Base-by-base conservation (phyloP, 2,329 filamentous ascomycete species). In the Hyphodiscus sp. region DNA sequence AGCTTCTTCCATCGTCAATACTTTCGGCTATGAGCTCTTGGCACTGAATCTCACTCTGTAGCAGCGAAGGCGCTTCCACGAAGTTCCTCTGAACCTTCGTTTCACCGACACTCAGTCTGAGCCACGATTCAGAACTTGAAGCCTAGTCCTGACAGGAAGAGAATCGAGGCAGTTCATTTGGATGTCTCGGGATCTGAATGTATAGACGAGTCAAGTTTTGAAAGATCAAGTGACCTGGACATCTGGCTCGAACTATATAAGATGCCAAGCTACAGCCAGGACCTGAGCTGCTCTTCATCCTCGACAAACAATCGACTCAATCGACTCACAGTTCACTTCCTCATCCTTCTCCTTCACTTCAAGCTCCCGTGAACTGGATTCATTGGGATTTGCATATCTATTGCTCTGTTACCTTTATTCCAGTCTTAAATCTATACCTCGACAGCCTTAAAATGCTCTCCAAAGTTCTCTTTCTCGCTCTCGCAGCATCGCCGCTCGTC, bases 401-500 rank as follows among this genome's bases (percentile, higher is more conserved):
- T 38, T 8, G 49, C 16, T 50, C 38, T 42, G 49, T 11, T 23
- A 33, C 29, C 29, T 44, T 48, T 42, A 49, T 29, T 50, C 23
- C 29, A 33, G 13, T 33, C 29, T 33, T 33, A 33, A 33, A 33
- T 7, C 13, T 33, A 8, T 13, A 33, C 29, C 13, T 33, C 20
- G 9, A 19, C 23, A 20, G 4, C 19, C 30, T 44, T 44, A 57
- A 63, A 57, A 74, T 74, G 72, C 60, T 71, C 59, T 67, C 29
- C 29, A 33, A 33, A 7, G 29, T 33, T 33, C 29, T 33, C 29
- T 8, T 80, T 64, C 71, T 74, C 65, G 71, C 81, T 67, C 65
- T 83, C 64, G 71, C 78, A 60, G 70, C 74, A 54, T 74, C 74
- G 62, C 70, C 76, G 54, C 74, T 84, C 50, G 80, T 78, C 53